Evolutionary conservation across 352 stramenopile species (phyloP).

Genomic region (Phytophthora megakarya): DNA sequence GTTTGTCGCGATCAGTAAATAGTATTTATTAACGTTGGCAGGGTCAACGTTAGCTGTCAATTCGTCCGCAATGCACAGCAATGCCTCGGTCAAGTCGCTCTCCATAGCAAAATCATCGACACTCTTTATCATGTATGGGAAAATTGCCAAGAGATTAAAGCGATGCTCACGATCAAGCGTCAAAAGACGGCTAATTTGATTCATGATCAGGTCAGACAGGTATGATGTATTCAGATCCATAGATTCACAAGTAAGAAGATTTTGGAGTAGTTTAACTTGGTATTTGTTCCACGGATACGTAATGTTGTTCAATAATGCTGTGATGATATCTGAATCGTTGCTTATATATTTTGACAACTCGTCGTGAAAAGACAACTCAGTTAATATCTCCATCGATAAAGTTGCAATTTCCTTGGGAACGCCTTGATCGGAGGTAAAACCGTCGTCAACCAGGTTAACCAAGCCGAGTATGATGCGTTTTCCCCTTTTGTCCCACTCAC

Average conservation of each 20-base stretch:
- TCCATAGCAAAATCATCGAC: background rate
- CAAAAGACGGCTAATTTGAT: background rate
- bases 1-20: background rate
- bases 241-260: background rate
- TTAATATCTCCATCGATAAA: constrained; percentile 3
- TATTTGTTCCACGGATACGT: background rate
- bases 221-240: background rate
- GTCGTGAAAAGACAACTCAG: constrained; percentile 1
- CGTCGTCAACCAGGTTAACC: background rate
- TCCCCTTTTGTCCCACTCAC: constrained; percentile 13
- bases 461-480: constrained; percentile 10
- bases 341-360: constrained; percentile 1
- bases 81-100: background rate
- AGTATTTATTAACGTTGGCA: background rate
- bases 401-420: background rate
- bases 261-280: constrained; percentile 8
- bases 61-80: constrained; percentile 2
- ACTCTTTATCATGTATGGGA: constrained; percentile 2
- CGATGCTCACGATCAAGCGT: background rate
- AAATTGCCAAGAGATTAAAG: constrained; percentile 5
- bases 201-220: background rate
- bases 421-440: background rate
- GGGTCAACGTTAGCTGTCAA: background rate
- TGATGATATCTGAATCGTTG: constrained; percentile 6
- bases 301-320: background rate